Conservation (phyloP, 441 rosid species). For the Dalechampia spathulata region DNA sequence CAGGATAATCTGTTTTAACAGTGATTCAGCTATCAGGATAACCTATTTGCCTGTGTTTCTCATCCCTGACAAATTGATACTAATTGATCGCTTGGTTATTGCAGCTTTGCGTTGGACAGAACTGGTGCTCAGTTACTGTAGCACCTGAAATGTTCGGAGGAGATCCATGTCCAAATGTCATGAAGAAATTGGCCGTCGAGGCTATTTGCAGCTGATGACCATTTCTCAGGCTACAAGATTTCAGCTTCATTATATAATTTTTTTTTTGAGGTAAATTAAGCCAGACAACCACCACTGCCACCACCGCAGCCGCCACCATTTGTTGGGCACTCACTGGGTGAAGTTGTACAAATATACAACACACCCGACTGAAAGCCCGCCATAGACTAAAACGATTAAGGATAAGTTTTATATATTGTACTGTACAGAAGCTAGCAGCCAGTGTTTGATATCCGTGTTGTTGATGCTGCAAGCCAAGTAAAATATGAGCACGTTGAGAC, state of each 20-base stretch:
- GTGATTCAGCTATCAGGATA: neutral
- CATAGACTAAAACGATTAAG: conserved; percentile 23
- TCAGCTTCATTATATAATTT: conserved; percentile 20
- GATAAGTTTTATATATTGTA: conserved; percentile 23
- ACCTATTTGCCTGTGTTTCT: neutral
- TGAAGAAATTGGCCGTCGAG: conserved; percentile 94
- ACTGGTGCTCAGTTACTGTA: conserved; percentile 79
- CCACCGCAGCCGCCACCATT: conserved; percentile 16
- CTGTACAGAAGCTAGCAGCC: conserved; percentile 17
- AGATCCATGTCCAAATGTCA: conserved; percentile 77
- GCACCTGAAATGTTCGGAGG: conserved; percentile 95
- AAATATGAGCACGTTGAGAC: conserved; percentile 44
- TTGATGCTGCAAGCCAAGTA: conserved; percentile 6
- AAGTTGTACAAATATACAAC: conserved; percentile 79
- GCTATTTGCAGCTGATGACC: conserved; percentile 60
- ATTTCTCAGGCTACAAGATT: conserved; percentile 9
- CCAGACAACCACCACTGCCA: conserved; percentile 15
- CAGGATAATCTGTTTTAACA: neutral
- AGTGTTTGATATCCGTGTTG: conserved; percentile 1
- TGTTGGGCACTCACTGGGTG: conserved; percentile 42
- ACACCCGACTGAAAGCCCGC: conserved; percentile 34
- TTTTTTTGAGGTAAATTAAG: conserved; percentile 22
- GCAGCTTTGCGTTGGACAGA: conserved; percentile 92
- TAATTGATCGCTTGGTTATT: conserved; percentile 7
- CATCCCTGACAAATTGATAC: neutral